phyloP scores from a whole-genome alignment of 495 filamentous ascomycete species.

The Evernia prunastri region DNA sequence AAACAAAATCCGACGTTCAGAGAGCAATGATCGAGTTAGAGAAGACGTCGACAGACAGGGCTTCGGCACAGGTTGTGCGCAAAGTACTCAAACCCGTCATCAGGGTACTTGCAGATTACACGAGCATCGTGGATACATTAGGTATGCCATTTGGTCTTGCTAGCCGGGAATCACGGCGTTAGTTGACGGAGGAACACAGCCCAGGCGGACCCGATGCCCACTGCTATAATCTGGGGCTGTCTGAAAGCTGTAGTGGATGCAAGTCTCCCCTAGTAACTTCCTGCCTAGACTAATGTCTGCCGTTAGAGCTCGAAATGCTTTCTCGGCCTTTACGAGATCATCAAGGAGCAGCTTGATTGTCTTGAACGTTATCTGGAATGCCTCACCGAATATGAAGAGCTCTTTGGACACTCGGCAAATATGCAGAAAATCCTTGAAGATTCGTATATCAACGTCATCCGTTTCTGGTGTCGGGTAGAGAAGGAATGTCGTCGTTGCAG shows the following conservation, averaged over 20 bases:
- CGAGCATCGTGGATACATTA: conserved; percentile 9
- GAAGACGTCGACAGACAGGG: not conserved
- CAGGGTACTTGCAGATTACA: not conserved
- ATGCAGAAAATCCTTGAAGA: conserved; percentile 8
- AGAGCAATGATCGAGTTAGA: not conserved
- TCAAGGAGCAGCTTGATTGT: conserved; percentile 4
- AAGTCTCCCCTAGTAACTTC: not conserved
- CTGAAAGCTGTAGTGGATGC: conserved; percentile 9
- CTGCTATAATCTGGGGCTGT: conserved; percentile 7
- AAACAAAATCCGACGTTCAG: not conserved
- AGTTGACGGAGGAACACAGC: conserved; percentile 1
- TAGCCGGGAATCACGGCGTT: not conserved
- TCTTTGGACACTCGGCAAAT: conserved; percentile 10
- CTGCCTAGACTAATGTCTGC: not conserved
- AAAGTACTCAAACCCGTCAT: not conserved
- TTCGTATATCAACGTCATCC: conserved; percentile 13
- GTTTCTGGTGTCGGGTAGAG: conserved; percentile 17
- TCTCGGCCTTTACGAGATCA: conserved; percentile 5
- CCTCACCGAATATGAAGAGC: conserved; percentile 14
- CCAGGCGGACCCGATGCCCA: conserved; percentile 13
- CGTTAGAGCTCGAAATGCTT: conserved; percentile 6
- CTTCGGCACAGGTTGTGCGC: not conserved
- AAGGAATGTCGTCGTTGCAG: conserved; percentile 17
- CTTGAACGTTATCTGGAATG: conserved; percentile 2
- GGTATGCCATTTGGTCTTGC: not conserved